These are phyloP conservation scores for Kwoniella shivajii DNA, from an alignment of 1,284 basidiomycete genomes.

Conservation along the genomic window DNA sequence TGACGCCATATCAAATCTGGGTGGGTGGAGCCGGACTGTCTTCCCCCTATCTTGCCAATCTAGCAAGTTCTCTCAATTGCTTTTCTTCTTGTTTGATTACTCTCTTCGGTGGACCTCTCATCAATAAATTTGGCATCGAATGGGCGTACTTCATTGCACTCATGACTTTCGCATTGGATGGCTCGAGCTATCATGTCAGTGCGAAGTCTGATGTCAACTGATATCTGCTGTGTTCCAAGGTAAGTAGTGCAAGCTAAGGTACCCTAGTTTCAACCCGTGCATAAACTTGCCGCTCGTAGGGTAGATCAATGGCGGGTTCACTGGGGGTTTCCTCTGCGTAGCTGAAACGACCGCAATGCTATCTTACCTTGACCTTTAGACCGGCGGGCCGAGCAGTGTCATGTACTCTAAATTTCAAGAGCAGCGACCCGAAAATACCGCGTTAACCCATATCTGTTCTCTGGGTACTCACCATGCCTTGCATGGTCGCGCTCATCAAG, in stretches of 20 bases:
- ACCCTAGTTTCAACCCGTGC: no score
- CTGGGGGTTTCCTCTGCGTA: constrained; percentile 34
- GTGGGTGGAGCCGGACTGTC: constrained; percentile 35
- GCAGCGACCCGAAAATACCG: constrained; percentile 16
- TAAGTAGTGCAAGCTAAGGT: background rate
- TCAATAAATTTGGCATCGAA: constrained; percentile 41
- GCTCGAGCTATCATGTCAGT: constrained; percentile 26
- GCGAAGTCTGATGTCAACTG: constrained; percentile 18
- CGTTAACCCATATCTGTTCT: constrained; percentile 16
- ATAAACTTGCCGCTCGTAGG: constrained; percentile 21
- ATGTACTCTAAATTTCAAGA: constrained; percentile 28
- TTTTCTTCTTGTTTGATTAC: constrained; percentile 24
- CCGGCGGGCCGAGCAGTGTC: constrained; percentile 6
- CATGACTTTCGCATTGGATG: constrained; percentile 19
- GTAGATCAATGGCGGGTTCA: constrained; percentile 23
- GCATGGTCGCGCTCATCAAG: constrained; percentile 19
- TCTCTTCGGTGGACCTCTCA: constrained; percentile 34
- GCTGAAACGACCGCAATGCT: constrained; percentile 41
- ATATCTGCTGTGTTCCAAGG: constrained; percentile 17
- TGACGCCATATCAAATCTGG: constrained; percentile 33
- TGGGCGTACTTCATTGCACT: constrained; percentile 31
- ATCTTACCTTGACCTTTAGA: no score
- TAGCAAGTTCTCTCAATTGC: constrained; percentile 25
- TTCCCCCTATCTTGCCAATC: constrained; percentile 29
- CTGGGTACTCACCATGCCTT: constrained; percentile 18